Percentiles rank a stretch among this genome's conserved stretches.
These are phyloP conservation scores for Orbilia ellipsospora DNA, from an alignment of 2,329 filamentous ascomycete species.

Conservation along the genomic window DNA sequence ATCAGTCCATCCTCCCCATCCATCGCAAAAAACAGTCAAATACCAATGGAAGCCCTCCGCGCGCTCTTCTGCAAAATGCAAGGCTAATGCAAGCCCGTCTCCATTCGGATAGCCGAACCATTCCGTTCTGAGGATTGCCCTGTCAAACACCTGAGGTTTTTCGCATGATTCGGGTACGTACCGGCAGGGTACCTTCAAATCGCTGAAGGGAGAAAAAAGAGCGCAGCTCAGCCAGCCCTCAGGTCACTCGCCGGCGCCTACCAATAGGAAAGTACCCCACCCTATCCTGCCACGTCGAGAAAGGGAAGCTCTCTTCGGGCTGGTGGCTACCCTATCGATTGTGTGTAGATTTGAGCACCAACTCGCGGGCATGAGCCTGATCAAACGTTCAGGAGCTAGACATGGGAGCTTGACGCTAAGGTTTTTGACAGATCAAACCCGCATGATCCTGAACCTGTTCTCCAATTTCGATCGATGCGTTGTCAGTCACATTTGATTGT, in stretches of 20 bases:
- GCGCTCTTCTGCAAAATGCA: too few relatives aligned
- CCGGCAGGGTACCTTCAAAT: too few relatives aligned
- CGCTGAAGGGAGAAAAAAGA: neutral
- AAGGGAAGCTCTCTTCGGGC: neutral
- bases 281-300: neutral
- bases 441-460: constrained; percentile 24
- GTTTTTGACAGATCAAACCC: constrained; percentile 47
- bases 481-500: constrained; percentile 16
- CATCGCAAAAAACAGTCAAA: too few relatives aligned
- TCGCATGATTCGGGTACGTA: constrained; percentile 29
- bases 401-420: neutral
- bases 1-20: too few relatives aligned
- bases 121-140: constrained; percentile 40
- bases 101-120: constrained; percentile 18
- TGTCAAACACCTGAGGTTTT: constrained; percentile 23
- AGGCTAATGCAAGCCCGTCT: constrained; percentile 39
- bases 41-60: too few relatives aligned
- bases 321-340: neutral
- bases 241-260: constrained; percentile 5
- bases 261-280: neutral
- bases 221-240: neutral
- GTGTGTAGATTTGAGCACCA: constrained; percentile 37
- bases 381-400: neutral
- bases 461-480: constrained; percentile 37
- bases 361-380: neutral